Percentiles rank a stretch among this genome's conserved stretches.
phyloP scores from a whole-genome alignment of 164 flowering plant genomes.

The Piper longum region DNA sequence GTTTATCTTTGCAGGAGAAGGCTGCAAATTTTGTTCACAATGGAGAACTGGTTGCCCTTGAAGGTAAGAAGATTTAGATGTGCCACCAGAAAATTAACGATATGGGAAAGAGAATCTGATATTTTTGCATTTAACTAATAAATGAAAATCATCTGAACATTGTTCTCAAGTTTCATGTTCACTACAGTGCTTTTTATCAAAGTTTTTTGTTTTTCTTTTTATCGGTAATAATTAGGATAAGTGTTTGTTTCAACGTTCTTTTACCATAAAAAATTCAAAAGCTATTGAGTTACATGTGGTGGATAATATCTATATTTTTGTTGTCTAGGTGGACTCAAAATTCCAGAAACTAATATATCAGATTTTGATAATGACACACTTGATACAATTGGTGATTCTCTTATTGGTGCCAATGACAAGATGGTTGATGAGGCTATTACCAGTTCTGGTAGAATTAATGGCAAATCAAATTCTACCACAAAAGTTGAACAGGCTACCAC shows the following conservation, averaged over 20 bases:
- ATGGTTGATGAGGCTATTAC: neutral
- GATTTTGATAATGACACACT: neutral
- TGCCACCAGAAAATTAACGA: neutral
- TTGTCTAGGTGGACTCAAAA: neutral
- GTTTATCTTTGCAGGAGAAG: neutral
- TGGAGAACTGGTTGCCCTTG: neutral
- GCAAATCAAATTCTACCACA: neutral
- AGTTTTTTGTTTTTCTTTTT: no score
- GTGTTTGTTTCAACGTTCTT: neutral
- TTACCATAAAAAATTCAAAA: neutral
- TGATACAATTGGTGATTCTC: neutral
- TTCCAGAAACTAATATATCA: neutral
- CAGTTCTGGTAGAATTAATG: neutral
- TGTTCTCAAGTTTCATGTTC: no score
- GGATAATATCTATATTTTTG: neutral
- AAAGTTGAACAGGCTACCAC: neutral
- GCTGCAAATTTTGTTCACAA: neutral
- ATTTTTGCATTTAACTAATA: no score
- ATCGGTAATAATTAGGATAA: neutral
- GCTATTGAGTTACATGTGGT: neutral
- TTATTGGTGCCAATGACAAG: neutral
- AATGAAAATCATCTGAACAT: no score
- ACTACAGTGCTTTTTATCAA: no score
- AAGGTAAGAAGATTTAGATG: neutral
- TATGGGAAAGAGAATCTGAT: no score